Evolutionary conservation across 257 asterid genomes (phyloP).

Genomic region (Verbena officinalis): DNA sequence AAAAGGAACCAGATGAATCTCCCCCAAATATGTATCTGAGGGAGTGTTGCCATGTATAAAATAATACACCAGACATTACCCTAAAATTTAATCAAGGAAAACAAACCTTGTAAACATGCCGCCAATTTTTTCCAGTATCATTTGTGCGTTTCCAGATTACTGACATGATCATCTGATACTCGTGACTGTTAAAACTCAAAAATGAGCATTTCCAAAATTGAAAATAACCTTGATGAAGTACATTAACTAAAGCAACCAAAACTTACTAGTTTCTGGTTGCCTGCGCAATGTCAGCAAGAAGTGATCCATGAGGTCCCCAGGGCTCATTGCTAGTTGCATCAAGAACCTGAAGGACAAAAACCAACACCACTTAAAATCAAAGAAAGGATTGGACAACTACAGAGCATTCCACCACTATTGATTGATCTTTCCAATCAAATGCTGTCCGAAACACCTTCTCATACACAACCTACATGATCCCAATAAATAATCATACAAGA

Average conservation of each 20-base stretch:
- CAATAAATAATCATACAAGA: conserved; percentile 6
- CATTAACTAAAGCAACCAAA: conserved; percentile 11
- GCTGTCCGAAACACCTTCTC: background rate
- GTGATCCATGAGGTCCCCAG: conserved; percentile 98
- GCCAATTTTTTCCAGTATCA: conserved; percentile 97
- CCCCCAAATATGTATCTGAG: background rate
- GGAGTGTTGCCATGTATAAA: conserved; percentile 6
- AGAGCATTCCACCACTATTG: background rate
- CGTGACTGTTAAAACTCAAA: conserved; percentile 59
- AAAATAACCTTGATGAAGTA: conserved; percentile 7
- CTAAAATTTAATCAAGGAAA: conserved; percentile 9
- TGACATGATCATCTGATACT: conserved; percentile 93
- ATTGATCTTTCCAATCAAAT: background rate
- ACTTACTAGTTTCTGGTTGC: conserved; percentile 84
- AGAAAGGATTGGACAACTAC: conserved; percentile 18
- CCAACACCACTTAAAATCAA: conserved; percentile 22
- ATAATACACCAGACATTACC: background rate
- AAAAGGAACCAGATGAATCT: conserved; percentile 21
- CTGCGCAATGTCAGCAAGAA: conserved; percentile 93
- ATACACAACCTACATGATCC: conserved; percentile 1
- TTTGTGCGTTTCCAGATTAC: conserved; percentile 94
- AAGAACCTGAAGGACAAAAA: conserved; percentile 64
- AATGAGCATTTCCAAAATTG: conserved; percentile 26
- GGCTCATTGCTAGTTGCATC: conserved; percentile 99
- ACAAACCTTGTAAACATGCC: conserved; percentile 95